Evolutionary conservation across 257 asterid species (phyloP), one percentile per base, ranked within the genome.

Genomic region (Echium plantagineum): DNA sequence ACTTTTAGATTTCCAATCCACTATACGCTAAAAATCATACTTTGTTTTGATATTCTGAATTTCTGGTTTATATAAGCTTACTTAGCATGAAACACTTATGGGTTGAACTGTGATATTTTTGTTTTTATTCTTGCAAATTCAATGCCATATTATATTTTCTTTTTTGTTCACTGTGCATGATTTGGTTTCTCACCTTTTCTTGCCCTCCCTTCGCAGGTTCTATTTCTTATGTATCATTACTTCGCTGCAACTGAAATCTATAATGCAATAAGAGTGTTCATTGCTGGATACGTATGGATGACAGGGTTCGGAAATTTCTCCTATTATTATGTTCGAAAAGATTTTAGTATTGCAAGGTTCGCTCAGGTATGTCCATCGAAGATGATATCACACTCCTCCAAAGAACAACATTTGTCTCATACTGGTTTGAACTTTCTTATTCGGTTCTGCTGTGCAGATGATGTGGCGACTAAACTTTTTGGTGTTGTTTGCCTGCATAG

Each of bases 271-370:
- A 71, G 97, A 67, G 52, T 89, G 55, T 86, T 86, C 69, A 89
- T 89, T 52, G 94, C 95, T 69, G 93, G 81, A 63, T 86, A 89
- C 64, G 94, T 89, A 59, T 86, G 97, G 94, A 89, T 89, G 97
- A 86, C 94, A 53, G 97, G 97, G 63, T 89, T 86, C 32, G 97
- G 97, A 61, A 86, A 90, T 69, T 90, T 90, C 82, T 86, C 96
- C 26, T 90, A 90, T 72, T 86, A 90, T 73, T 86, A 84, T 77
- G 73, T 86, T 73, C 86, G 88, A 66, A 83, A 86, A 76, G 97
- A 89, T 79, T 89, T 89, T 74, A 81, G 94, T 71, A 69, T 86
- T 63, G 82, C 86, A 52, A 81, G 95, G 71, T 90, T 87, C 67
- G 78, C 85, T 56, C 94, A 80, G 90, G 94, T 88, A 67, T 55